These are phyloP conservation scores for Fusarium robinianum DNA, from an alignment of 2,329 filamentous ascomycete species.

Conservation along the genomic window DNA sequence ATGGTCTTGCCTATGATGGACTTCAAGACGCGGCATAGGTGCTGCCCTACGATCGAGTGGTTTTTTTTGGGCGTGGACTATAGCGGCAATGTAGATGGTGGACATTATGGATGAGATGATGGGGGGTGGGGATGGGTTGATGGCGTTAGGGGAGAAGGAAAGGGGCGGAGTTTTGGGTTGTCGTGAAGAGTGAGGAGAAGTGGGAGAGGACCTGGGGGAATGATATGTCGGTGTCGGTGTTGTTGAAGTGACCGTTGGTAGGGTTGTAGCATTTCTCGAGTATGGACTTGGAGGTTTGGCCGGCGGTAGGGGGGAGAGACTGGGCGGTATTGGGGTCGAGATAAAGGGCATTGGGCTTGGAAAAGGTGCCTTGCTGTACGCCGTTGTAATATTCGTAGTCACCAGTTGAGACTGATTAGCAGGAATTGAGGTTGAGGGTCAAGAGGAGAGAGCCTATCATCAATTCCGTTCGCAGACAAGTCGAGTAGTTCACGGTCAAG, in stretches of 20 bases:
- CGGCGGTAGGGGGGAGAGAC: neutral
- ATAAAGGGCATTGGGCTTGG: constrained; percentile 2
- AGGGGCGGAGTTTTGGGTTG: constrained; percentile 5
- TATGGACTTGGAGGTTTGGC: neutral
- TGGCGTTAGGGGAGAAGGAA: constrained; percentile 2
- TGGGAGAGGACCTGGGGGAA: neutral
- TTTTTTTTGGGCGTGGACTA: neutral
- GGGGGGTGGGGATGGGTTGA: neutral
- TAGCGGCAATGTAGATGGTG: constrained; percentile 1
- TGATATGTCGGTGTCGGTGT: constrained; percentile 1
- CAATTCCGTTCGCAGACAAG: neutral
- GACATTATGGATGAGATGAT: constrained; percentile 11
- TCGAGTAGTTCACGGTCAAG: constrained; percentile 5
- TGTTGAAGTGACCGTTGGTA: constrained; percentile 5
- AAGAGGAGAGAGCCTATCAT: neutral
- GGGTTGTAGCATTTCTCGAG: constrained; percentile 2
- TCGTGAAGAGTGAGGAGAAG: neutral
- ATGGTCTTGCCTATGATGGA: constrained; percentile 2
- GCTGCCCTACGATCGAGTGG: neutral
- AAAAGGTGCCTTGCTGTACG: neutral
- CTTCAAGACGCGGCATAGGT: constrained; percentile 5
- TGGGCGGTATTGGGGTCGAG: neutral
- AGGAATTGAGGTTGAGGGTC: too few relatives aligned
- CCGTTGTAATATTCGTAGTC: constrained; percentile 1
- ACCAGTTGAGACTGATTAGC: neutral